Base-by-base conservation (phyloP, 306 rosid species). In the Castanea sativa region DNA sequence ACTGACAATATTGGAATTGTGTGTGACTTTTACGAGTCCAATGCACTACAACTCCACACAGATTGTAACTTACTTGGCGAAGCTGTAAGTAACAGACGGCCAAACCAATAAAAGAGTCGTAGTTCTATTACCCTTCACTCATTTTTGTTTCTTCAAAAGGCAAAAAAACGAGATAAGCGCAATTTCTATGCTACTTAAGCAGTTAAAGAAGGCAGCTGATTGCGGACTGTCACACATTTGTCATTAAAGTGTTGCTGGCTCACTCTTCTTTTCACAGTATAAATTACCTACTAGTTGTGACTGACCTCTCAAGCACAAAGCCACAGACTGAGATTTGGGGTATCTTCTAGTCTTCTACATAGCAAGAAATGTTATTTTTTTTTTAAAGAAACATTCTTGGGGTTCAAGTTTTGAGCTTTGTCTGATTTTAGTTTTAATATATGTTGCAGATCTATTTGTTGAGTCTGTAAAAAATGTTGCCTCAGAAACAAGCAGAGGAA, bases 401-500 rank as follows among this genome's bases (percentile, higher is more conserved):
- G 27, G 21, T 33, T 16, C 61, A 41, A 53, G 49, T 27, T 79
- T 75, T 82, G 85, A 83, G 79, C 71, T 49, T 38, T 80, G 79
- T 76, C 79, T 61, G 41, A 69, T 77, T 20, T 20, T 76, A 21
- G 29, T 85, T 12, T 19, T 30, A 55, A 18, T 11, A 29, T 76
- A 35, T 73, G 73, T 84, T 80, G 16, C 86, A 85, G 96, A 82
- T 75, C 80, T 56, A 78, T 70, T 55, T 74, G 51, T 23, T 60
- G 76, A 41, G 45, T 41, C 45, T 75, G 21, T n/a, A 52, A 82
- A 68, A 70, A 89, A 94, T 92, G 98, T 73, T 63, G 60, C 76
- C 86, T 16, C 86, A 87, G 85, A 92, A 89, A 77, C 92, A 90
- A 80, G 87, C 85, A 67, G 98, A 94, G 82, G 96, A 90, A 60